Conservation (phyloP, 2,329 filamentous ascomycete genomes). For the Botrytis squamosa region DNA sequence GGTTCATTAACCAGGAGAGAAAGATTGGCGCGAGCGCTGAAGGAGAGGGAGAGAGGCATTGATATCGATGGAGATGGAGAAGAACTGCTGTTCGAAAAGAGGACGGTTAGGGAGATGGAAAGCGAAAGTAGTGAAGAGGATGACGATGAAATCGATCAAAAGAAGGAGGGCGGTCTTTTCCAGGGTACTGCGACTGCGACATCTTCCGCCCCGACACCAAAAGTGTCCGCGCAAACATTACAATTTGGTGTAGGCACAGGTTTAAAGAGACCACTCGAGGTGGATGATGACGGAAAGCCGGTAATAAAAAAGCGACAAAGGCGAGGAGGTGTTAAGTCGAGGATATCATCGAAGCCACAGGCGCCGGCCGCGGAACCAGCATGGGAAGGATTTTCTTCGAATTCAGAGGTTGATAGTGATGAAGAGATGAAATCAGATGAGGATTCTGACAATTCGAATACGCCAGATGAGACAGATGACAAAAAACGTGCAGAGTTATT, state of each 20-base stretch:
- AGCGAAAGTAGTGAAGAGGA: conserved; percentile 38
- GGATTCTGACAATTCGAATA: conserved; percentile 39
- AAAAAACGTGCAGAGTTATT: conserved; percentile 4
- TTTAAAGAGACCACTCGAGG: conserved; percentile 80
- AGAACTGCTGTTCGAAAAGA: conserved; percentile 53
- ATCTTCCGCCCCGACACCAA: neutral
- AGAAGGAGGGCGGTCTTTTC: conserved; percentile 17
- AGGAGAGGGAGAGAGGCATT: conserved; percentile 43
- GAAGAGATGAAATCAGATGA: conserved; percentile 39
- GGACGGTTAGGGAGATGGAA: conserved; percentile 36
- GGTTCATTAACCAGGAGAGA: conserved; percentile 70
- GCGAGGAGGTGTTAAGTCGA: conserved; percentile 60
- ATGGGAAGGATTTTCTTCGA: conserved; percentile 62
- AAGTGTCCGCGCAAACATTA: conserved; percentile 16
- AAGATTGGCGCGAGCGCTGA: conserved; percentile 60
- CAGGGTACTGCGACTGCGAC: conserved; percentile 16
- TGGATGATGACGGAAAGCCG: conserved; percentile 73
- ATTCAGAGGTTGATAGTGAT: conserved; percentile 43
- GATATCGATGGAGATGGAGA: conserved; percentile 42
- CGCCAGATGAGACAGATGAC: conserved; percentile 25
- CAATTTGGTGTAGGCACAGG: conserved; percentile 62
- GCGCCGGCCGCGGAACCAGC: conserved; percentile 48
- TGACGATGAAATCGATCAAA: conserved; percentile 24
- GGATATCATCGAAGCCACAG: conserved; percentile 50
- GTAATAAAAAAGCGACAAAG: conserved; percentile 81